Evolutionary conservation across 306 rosid genomes (phyloP), one percentile per base, ranked within the genome.

Genomic region (Adenanthera pavonina): DNA sequence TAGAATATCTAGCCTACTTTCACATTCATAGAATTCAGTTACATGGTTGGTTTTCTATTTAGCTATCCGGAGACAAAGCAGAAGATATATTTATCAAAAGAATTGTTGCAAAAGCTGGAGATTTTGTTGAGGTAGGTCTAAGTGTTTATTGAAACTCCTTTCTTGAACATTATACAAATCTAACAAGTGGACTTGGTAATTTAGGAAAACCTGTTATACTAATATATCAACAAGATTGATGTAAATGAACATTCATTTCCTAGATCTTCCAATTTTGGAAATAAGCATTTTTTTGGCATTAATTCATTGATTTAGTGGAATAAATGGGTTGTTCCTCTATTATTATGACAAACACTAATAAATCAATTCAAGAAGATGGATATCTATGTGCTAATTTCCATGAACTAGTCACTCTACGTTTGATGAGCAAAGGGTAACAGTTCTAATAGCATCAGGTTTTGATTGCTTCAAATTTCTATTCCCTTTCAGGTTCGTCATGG

Each of bases 41-140:
- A 46, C 68, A 78, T 67, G 67, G 49, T 64, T 90, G 85, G 72
- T 71, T 77, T 85, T 84, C 49, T 87, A 48, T 77, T 78, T 80
- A 95, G 98, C 81, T 33, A 13, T 75, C 84, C 46, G 90, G 83
- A 75, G 87, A 87, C 36, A 74, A 71, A 53, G 81, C 89, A 77
- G 85, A 77, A 47, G 73, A 46, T 66, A 87, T 93, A 60, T 91
- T 91, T 84, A 91, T 95, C 47, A 92, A 93, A 87, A 89, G 97
- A 91, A 84, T 93, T 86, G 97, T 95, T 70, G 99, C 97, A 15
- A 92, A 89, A 89, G 89, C 83, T 4, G 97, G 97, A 79, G 99
- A 95, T 86, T 79, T 78, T 25, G 95, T 95, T 77, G 88, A 95
- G 97, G 99, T 93, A 87, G 94, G 98, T 93, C 83, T 9, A 40